Conservation (phyloP, 768 basidiomycete genomes). For the Auricularia cornea region DNA sequence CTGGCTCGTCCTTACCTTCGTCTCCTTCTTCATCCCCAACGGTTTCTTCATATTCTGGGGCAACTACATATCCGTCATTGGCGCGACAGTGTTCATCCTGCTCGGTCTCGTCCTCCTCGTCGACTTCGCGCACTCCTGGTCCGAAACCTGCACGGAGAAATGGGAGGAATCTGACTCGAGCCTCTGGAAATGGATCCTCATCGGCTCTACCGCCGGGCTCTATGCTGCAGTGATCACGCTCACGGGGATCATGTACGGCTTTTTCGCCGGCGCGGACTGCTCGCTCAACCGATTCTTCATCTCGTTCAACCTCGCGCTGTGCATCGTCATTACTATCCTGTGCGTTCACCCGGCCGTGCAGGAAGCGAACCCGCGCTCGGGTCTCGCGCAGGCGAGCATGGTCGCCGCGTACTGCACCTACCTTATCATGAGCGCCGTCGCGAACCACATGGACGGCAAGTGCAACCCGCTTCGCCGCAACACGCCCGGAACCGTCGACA, state of each 20-base stretch:
- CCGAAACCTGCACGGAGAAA: slow-evolving; percentile 90
- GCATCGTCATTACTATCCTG: slow-evolving; percentile 68
- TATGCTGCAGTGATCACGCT: slow-evolving; percentile 78
- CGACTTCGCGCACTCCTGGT: slow-evolving; percentile 98
- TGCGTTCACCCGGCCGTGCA: slow-evolving; percentile 83
- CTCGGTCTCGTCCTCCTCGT: slow-evolving; percentile 95
- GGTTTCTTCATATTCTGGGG: slow-evolving; percentile 99
- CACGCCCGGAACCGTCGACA: slow-evolving; percentile 35
- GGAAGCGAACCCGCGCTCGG: slow-evolving; percentile 87
- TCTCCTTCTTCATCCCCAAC: slow-evolving; percentile 94
- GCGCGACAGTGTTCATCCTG: slow-evolving; percentile 91
- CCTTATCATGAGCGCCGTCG: slow-evolving; percentile 86
- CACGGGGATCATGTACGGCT: slow-evolving; percentile 83
- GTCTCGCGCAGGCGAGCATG: slow-evolving; percentile 91
- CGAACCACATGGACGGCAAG: slow-evolving; percentile 63
- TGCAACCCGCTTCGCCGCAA: slow-evolving; percentile 85
- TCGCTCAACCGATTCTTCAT: slow-evolving; percentile 96
- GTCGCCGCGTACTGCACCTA: slow-evolving; percentile 98
- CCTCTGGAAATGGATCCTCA: slow-evolving; percentile 93
- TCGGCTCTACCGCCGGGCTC: slow-evolving; percentile 85
- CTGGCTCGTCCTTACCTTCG: slow-evolving; percentile 73
- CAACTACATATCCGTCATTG: slow-evolving; percentile 84
- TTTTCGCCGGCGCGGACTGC: slow-evolving; percentile 83
- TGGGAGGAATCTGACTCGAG: slow-evolving; percentile 75
- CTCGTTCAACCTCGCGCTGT: slow-evolving; percentile 81